Evolutionary conservation across 2,329 filamentous ascomycete genomes (phyloP).

Genomic region (Furcasterigmium furcatum): DNA sequence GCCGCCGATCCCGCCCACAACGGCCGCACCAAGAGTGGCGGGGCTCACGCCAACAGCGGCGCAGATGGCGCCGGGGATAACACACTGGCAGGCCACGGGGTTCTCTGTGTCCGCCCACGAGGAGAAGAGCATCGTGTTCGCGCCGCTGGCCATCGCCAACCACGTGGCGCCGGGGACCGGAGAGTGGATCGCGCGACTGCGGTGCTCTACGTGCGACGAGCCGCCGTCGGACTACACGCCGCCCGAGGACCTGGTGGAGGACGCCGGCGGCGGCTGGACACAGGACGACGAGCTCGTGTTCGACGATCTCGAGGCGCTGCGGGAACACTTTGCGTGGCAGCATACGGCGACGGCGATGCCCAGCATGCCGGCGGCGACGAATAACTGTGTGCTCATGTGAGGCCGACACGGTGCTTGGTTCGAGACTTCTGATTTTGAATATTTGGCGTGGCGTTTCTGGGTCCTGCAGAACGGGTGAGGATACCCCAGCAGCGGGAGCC

Average conservation of each 20-base stretch:
- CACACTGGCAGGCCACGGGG: constrained; percentile 51
- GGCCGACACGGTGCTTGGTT: neutral
- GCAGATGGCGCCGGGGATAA: constrained; percentile 16
- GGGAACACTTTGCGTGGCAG: constrained; percentile 55
- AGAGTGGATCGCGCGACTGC: constrained; percentile 44
- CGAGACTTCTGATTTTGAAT: neutral
- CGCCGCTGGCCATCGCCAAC: constrained; percentile 55
- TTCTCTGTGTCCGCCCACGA: constrained; percentile 33
- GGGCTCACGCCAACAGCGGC: constrained; percentile 15
- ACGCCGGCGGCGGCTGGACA: constrained; percentile 32
- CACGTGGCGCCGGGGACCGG: constrained; percentile 42
- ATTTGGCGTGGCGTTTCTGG: neutral
- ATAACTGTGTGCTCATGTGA: constrained; percentile 46
- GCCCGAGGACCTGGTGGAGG: constrained; percentile 44
- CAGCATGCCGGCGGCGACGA: constrained; percentile 25
- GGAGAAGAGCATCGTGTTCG: constrained; percentile 51
- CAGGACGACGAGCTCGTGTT: constrained; percentile 47
- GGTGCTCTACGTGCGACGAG: constrained; percentile 57
- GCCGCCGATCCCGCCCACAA: constrained; percentile 11
- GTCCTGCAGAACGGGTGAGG: too few relatives aligned
- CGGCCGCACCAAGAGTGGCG: constrained; percentile 7
- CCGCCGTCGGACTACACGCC: constrained; percentile 38
- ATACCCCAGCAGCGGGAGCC: too few relatives aligned
- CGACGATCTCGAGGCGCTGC: constrained; percentile 43
- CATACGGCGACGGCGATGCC: constrained; percentile 41